Conservation (phyloP, 2,329 filamentous ascomycete genomes). For the Colletotrichum theobromicola region DNA sequence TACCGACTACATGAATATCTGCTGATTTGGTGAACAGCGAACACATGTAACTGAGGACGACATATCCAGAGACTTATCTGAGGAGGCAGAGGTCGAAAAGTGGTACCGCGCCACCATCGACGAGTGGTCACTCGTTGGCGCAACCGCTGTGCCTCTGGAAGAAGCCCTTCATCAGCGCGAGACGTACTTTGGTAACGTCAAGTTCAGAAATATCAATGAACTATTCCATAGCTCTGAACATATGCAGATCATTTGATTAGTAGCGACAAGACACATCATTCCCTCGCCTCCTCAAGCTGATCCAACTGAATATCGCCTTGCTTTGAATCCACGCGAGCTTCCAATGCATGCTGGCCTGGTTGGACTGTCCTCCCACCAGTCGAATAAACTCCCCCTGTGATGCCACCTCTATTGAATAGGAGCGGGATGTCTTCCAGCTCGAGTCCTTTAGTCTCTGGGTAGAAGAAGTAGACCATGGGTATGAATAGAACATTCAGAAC, state of each 20-base stretch:
- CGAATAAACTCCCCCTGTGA: background rate
- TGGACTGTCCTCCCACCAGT: background rate
- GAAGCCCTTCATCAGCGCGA: background rate
- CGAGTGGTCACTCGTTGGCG: background rate
- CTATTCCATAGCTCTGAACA: background rate
- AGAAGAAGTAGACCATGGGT: constrained; percentile 31
- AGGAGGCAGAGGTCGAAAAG: background rate
- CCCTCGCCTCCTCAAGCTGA: background rate
- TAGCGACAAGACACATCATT: background rate
- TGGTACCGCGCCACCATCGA: background rate
- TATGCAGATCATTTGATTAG: background rate
- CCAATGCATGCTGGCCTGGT: background rate
- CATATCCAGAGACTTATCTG: background rate
- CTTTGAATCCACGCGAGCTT: background rate
- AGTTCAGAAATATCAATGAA: background rate
- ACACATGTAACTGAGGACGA: background rate
- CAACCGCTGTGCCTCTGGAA: background rate
- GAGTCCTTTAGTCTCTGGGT: constrained; percentile 28
- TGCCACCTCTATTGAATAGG: constrained; percentile 16
- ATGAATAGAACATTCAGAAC: constrained; percentile 40
- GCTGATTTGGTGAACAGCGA: background rate
- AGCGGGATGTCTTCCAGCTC: constrained; percentile 30
- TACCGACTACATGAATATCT: background rate
- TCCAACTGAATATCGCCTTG: background rate
- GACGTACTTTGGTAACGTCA: background rate